Base-by-base conservation (phyloP, 192 early-diverging fungal genomes). In the Coemansia sp. region DNA sequence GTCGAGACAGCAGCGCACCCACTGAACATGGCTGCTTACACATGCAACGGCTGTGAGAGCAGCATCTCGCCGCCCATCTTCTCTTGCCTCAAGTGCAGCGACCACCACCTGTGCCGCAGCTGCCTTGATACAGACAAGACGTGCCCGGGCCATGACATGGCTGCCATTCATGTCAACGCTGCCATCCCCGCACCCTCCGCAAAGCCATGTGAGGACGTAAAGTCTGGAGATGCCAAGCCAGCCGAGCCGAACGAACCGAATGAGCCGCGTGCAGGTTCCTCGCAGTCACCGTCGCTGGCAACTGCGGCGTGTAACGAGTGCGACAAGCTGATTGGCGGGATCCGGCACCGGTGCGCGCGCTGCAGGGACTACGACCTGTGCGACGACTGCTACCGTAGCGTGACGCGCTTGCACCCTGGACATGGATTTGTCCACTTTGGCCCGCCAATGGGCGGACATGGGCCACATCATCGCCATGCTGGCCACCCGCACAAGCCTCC, bases 311-410 rank as follows among this genome's bases (percentile, higher is more conserved):
- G 89, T 64, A 85, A 88, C 59, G 78, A 79, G 57, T 90, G 89
- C 70, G 67, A 72, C 10, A 70, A 66, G 12, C 54, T 62, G 3
- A 86, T 91, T 19, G 39, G 41, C 37, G 87, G 87, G 4, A 74
- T 79, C 17, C 74, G 87, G 4, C 86, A 89, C 76, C 84, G 77
- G 60, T 91, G 89, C 65, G 82, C 64, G 10, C 69, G 74, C 27
- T 84, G 83, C 73, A 72, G 62, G 53, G 59, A 71, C 69, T 80
- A 75, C 37, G 77, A 80, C 50, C 35, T 80, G 49, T 91, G 89
- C 60, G 67, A 86, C 39, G 60, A 65, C 15, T 91, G 89, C 65
- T 82, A 68, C 53, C 67, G 68, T 52, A 27, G 62, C 24, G 76
- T 65, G 37, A 64, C 53, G 29, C 50, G 45, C 29, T 17, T 66